A percentile compares a stretch with the other conserved stretches of the same genome.
Conservation (phyloP, 2,329 filamentous ascomycete genomes). For the Penicillium verrucosum region DNA sequence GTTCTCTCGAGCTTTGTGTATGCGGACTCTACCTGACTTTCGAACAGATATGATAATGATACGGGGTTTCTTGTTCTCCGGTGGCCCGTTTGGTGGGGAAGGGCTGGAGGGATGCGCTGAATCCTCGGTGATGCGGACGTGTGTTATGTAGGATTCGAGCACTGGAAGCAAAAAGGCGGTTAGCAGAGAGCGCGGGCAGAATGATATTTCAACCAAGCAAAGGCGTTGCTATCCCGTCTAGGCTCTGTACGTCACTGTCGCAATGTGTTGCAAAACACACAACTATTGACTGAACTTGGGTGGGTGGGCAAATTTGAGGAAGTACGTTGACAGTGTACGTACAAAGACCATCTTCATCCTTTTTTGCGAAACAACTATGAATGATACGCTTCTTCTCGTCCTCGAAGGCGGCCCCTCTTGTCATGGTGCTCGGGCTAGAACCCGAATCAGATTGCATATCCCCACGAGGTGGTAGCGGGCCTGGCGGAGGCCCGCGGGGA, state of each 20-base stretch:
- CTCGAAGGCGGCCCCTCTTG: conserved; percentile 80
- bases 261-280: background rate
- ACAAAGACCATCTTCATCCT: conserved; percentile 82
- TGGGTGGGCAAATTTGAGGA: background rate
- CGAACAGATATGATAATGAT: conserved; percentile 91
- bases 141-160: conserved; percentile 94
- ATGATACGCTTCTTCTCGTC: conserved; percentile 95
- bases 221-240: background rate
- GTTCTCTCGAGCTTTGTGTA: conserved; percentile 98
- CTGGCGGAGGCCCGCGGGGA: conserved; percentile 32
- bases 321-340: conserved; percentile 42
- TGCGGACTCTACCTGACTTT: conserved; percentile 84
- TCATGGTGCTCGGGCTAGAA: conserved; percentile 34
- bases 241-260: background rate
- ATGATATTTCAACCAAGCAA: background rate
- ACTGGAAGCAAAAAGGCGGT: conserved; percentile 48
- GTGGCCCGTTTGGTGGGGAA: conserved; percentile 71
- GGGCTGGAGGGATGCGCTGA: conserved; percentile 76
- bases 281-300: background rate
- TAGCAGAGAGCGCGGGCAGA: conserved; percentile 16
- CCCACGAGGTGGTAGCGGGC: conserved; percentile 29
- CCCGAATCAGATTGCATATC: conserved; percentile 34
- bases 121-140: conserved; percentile 88
- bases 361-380: conserved; percentile 89
- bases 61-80: conserved; percentile 78